Evolutionary conservation across 495 filamentous ascomycete genomes (phyloP).

Genomic region (Aspergillus mulundensis): DNA sequence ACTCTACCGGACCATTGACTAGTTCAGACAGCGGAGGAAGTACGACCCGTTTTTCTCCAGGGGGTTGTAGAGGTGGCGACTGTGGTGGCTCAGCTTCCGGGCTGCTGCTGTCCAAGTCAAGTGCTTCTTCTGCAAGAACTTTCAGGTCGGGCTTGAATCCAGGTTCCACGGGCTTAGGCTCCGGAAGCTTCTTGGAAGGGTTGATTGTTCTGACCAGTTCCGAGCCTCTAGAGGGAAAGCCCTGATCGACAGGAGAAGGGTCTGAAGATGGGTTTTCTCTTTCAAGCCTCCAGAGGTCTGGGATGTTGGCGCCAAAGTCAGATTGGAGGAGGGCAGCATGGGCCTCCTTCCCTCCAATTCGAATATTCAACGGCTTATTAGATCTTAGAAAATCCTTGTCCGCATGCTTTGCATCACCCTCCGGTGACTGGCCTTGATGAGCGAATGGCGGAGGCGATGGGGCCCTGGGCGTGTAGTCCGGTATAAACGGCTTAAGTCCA

Average conservation of each 20-base stretch:
- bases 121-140: neutral
- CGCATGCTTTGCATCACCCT: neutral
- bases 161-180: neutral
- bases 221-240: neutral
- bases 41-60: neutral
- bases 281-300: neutral
- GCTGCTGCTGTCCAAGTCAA: neutral
- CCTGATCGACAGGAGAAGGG: neutral
- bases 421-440: constrained; percentile 1
- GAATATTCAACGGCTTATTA: constrained; percentile 17
- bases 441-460: constrained; percentile 29
- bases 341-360: constrained; percentile 28
- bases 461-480: constrained; percentile 23
- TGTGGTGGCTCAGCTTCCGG: neutral
- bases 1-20: neutral
- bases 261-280: neutral
- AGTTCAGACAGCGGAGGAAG: neutral
- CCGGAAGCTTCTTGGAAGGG: neutral
- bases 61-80: neutral
- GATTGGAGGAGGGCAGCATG: constrained; percentile 27
- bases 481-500: constrained; percentile 18
- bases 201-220: neutral
- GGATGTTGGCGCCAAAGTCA: constrained; percentile 8
- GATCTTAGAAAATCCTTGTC: constrained; percentile 15
- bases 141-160: neutral